A percentile compares a stretch with the other conserved stretches of the same genome.
Conservation (phyloP, 73 alveolate genomes). For the Tetrahymena elliotti region DNA sequence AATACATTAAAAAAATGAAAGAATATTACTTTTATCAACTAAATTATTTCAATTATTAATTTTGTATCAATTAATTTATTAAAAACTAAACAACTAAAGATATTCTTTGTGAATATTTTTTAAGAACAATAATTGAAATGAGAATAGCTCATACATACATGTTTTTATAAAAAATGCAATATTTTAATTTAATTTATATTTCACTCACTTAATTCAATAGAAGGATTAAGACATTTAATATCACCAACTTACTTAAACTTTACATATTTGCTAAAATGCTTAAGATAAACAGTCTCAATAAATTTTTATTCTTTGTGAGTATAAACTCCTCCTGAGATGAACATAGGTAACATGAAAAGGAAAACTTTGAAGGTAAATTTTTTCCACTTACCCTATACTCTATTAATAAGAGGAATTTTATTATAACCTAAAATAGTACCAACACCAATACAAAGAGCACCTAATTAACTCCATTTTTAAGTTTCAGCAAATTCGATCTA, state of each 20-base stretch:
- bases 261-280: not conserved
- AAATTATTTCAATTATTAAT: not conserved
- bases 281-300: not conserved
- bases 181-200: not conserved
- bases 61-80: no score
- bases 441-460: not conserved
- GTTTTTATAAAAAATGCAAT: not conserved
- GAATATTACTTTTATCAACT: no score
- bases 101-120: no score
- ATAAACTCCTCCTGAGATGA: not conserved
- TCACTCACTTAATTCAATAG: not conserved
- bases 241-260: not conserved
- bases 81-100: no score
- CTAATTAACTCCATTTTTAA: not conserved
- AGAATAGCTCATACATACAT: no score
- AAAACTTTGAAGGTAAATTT: not conserved
- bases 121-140: no score
- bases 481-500: not conserved
- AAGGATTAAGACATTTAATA: not conserved
- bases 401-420: not conserved
- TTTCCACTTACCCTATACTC: not conserved
- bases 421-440: not conserved
- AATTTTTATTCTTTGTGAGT: not conserved
- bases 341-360: not conserved
- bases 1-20: no score